phyloP scores from a whole-genome alignment of 495 filamentous ascomycete genomes.

The Aspergillus nanangensis region DNA sequence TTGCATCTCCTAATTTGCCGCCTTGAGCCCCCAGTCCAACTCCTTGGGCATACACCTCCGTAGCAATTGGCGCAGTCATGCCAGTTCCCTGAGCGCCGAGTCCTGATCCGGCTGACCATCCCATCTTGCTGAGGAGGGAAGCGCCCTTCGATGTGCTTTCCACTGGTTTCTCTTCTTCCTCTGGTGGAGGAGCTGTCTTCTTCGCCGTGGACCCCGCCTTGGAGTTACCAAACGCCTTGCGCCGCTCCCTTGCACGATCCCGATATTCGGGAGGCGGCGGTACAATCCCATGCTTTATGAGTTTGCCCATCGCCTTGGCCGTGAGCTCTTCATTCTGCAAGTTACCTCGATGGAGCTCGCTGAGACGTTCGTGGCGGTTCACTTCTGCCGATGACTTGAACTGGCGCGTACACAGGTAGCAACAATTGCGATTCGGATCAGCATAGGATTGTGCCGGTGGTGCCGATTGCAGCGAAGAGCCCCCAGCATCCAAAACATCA shows the following conservation, averaged over 20 bases:
- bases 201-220: constrained; percentile 45
- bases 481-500: constrained; percentile 7
- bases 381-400: constrained; percentile 68
- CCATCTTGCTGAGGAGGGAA: constrained; percentile 84
- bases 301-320: constrained; percentile 55
- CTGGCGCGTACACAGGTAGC: constrained; percentile 69
- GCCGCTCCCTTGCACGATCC: constrained; percentile 78
- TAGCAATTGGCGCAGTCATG: constrained; percentile 69
- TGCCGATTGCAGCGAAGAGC: constrained; percentile 12
- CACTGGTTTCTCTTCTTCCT: constrained; percentile 32
- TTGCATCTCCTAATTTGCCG: constrained; percentile 77
- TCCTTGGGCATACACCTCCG: constrained; percentile 74
- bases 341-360: constrained; percentile 68
- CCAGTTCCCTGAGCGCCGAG: constrained; percentile 78
- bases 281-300: constrained; percentile 47
- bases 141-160: constrained; percentile 71
- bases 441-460: constrained; percentile 58
- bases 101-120: constrained; percentile 76
- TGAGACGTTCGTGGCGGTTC: constrained; percentile 71
- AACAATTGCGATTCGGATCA: constrained; percentile 66
- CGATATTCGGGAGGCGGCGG: constrained; percentile 54
- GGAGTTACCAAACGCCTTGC: constrained; percentile 67
- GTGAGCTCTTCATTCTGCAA: constrained; percentile 55
- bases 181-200: constrained; percentile 18
- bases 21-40: constrained; percentile 85